Conservation (phyloP, 192 early-diverging fungal genomes). For the Rhizophagus clarus region DNA sequence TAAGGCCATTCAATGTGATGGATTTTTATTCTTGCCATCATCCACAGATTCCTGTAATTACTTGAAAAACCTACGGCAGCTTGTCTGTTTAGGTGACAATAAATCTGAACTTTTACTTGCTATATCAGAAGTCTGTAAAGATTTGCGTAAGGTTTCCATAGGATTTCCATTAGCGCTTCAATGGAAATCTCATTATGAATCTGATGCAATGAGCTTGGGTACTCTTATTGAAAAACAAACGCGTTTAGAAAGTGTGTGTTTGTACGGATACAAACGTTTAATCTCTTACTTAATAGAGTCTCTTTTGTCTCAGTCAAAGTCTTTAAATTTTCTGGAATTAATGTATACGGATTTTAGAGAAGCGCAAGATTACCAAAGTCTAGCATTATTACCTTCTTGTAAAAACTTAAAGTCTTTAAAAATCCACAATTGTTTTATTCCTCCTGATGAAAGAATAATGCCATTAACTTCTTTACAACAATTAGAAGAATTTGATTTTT, state of each 20-base stretch:
- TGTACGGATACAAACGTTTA: slow-evolving; percentile 3
- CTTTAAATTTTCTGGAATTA: not conserved
- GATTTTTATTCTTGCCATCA: not conserved
- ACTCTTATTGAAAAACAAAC: not conserved
- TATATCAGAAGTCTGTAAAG: not conserved
- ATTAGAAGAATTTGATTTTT: slow-evolving; percentile 2
- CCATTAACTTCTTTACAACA: not conserved
- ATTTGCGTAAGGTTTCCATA: not conserved
- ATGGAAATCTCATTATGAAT: slow-evolving; percentile 3
- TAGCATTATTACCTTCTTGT: not conserved
- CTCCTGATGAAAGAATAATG: slow-evolving; percentile 5
- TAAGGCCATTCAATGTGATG: not conserved
- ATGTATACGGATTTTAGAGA: not conserved
- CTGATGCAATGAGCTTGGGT: not conserved
- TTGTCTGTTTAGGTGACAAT: not conserved
- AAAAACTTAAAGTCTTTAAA: not conserved
- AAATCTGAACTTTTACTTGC: not conserved
- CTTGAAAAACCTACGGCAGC: not conserved
- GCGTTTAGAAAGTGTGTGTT: slow-evolving; percentile 1
- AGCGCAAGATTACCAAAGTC: not conserved
- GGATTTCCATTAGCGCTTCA: not conserved
- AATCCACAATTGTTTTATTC: slow-evolving; percentile 1
- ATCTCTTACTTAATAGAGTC: not conserved
- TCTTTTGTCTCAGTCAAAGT: not conserved
- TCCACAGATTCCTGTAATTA: not conserved